A percentile compares a stretch with the other conserved stretches of the same genome.
phyloP scores from a whole-genome alignment of 257 asterid genomes.

The Solanum corneliomulleri region DNA sequence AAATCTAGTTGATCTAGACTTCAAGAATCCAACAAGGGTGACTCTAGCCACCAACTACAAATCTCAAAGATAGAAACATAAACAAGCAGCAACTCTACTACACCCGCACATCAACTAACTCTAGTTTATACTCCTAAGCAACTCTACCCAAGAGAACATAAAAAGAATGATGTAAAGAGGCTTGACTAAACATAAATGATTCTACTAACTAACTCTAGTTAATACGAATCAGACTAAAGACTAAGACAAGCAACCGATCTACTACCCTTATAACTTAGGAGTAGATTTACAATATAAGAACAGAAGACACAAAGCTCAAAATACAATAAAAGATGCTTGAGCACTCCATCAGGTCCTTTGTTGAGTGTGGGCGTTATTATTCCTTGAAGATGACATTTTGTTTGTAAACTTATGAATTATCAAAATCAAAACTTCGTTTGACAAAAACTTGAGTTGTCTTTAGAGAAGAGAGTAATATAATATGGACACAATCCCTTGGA shows the following conservation, averaged over 20 bases:
- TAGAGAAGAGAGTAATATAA: not conserved
- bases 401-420: not conserved
- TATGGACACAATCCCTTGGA: not conserved
- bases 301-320: not conserved
- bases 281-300: not conserved
- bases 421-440: not conserved
- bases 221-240: not conserved
- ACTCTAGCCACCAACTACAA: not conserved
- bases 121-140: not conserved
- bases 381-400: not conserved
- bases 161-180: not conserved
- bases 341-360: not conserved
- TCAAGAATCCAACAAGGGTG: not conserved
- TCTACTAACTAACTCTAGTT: not conserved
- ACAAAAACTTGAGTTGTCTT: not conserved
- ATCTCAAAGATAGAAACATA: not conserved
- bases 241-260: not conserved
- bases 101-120: not conserved
- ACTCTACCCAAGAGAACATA: not conserved
- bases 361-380: not conserved
- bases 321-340: not conserved
- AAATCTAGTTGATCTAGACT: not conserved
- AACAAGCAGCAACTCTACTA: not conserved
- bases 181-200: not conserved
- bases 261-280: too few relatives aligned